These are phyloP conservation scores for Neonectria punicea DNA, from an alignment of 2,329 filamentous ascomycete genomes.

Conservation along the genomic window DNA sequence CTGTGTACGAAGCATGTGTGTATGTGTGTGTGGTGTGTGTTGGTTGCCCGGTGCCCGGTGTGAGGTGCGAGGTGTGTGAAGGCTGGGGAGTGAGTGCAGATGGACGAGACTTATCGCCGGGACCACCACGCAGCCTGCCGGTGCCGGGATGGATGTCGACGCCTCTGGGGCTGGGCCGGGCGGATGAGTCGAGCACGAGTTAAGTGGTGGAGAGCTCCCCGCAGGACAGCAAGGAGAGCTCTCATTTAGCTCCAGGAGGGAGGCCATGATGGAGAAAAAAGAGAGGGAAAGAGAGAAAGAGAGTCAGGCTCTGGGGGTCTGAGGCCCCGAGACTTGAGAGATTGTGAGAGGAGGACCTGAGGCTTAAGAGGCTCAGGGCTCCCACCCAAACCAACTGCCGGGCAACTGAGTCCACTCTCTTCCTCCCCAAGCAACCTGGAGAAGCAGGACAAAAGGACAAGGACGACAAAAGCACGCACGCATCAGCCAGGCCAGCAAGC, in stretches of 20 bases:
- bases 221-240: not conserved
- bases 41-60: not conserved
- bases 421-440: not conserved
- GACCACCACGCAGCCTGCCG: not conserved
- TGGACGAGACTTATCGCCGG: not conserved
- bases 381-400: not conserved
- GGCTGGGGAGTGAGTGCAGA: not conserved
- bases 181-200: not conserved
- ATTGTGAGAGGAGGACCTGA: no score
- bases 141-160: not conserved
- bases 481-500: not conserved
- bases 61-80: not conserved
- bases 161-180: not conserved
- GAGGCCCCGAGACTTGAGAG: no score
- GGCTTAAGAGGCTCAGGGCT: no score
- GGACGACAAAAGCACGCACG: not conserved
- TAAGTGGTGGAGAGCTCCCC: slow-evolving; percentile 3
- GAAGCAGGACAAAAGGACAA: not conserved
- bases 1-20: not conserved
- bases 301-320: no score
- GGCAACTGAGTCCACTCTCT: not conserved
- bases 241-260: slow-evolving; percentile 3
- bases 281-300: no score
- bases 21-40: not conserved
- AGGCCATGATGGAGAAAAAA: not conserved